phyloP scores from a whole-genome alignment of 2,329 filamentous ascomycete species.

The Aureobasidium musti region DNA sequence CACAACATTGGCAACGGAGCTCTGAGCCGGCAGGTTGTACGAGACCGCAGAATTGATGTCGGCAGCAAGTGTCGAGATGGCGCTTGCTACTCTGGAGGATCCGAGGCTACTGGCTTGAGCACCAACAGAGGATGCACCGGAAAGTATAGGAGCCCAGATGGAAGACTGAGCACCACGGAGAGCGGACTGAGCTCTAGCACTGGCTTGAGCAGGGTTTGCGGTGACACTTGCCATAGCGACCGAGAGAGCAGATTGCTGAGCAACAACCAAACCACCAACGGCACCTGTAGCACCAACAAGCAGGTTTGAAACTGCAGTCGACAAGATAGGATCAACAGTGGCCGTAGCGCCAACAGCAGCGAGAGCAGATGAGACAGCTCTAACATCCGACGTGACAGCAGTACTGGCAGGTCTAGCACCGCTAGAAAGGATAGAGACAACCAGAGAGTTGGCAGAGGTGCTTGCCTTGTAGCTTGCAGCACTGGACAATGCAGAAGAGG shows the following conservation, averaged over 20 bases:
- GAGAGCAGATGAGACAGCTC: background rate
- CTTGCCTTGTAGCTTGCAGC: slow-evolving; percentile 5
- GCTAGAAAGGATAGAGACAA: background rate
- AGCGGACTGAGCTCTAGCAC: background rate
- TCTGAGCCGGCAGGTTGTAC: background rate
- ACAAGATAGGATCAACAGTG: background rate
- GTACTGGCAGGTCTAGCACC: background rate
- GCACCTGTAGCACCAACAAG: slow-evolving; percentile 14
- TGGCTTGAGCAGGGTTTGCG: background rate
- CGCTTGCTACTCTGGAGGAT: background rate
- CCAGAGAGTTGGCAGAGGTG: background rate
- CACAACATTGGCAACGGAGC: background rate
- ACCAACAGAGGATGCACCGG: background rate
- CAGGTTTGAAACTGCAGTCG: slow-evolving; percentile 3
- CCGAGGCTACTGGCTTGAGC: background rate
- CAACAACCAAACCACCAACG: background rate
- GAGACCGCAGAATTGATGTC: slow-evolving; percentile 9
- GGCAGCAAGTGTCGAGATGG: background rate
- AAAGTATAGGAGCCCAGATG: slow-evolving; percentile 4
- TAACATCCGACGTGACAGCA: background rate
- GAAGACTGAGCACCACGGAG: background rate
- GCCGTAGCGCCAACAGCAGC: background rate
- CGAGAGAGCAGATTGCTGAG: background rate
- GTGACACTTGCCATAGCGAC: background rate
- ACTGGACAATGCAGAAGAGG: slow-evolving; percentile 6